Evolutionary conservation across 192 early-diverging fungal species (phyloP).

Genomic region (Nowakowskiella sp.): DNA sequence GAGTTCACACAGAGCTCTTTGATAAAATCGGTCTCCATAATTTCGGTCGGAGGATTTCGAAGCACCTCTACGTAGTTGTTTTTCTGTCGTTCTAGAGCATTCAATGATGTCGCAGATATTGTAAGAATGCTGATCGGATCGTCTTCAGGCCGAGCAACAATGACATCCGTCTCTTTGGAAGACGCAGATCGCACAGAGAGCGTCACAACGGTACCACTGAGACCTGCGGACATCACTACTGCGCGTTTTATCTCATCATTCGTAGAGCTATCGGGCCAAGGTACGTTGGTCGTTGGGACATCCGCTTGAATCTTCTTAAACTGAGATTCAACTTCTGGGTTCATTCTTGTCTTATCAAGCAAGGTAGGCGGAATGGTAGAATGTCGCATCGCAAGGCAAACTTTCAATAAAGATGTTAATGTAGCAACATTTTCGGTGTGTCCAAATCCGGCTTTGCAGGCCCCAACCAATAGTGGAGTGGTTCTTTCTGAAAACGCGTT

Average conservation of each 20-base stretch:
- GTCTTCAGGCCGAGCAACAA: no score
- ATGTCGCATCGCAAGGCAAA: not conserved
- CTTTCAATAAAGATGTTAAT: slow-evolving; percentile 3
- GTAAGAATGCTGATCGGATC: no score
- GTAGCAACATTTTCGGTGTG: slow-evolving; percentile 6
- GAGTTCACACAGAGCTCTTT: no score
- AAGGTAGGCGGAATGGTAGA: slow-evolving; percentile 2
- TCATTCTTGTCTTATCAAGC: not conserved
- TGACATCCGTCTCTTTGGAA: no score
- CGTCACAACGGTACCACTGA: not conserved
- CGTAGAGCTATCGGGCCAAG: no score
- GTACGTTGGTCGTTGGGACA: no score
- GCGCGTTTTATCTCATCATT: not conserved
- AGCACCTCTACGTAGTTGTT: not conserved
- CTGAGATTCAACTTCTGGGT: not conserved
- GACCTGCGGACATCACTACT: slow-evolving; percentile 2
- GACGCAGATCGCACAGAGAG: not conserved
- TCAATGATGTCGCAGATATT: no score
- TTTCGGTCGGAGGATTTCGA: no score
- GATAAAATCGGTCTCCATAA: no score
- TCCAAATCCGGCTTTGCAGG: not conserved
- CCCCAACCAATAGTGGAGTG: not conserved
- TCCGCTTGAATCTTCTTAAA: no score
- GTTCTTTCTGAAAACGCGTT: not conserved
- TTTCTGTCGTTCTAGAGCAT: not conserved